Evolutionary conservation across 148 eudicot genomes (phyloP), one percentile per base, ranked within the genome.

Genomic region (Persicaria tinctoria): DNA sequence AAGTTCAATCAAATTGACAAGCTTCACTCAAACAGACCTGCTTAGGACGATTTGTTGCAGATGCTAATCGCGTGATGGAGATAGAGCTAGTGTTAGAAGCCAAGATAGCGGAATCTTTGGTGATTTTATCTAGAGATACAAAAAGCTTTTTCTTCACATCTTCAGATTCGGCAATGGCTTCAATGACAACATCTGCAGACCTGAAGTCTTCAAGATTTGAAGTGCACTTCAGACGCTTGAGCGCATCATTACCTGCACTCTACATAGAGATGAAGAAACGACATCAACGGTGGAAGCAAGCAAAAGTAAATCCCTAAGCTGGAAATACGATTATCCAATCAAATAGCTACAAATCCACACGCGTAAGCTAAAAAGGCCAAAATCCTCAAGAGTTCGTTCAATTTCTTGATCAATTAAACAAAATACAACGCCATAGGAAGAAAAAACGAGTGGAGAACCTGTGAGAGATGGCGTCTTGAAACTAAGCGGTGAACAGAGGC

Each of bases 1-100:
- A 32, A 32, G 41, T 32, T 32, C 41, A 32, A 32, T 32, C 70
- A 64, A 64, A n/a, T 23, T 38, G 9, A 4, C 23, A 7, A 64
- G 4, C 6, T 64, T 20, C 12, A 46, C 18, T 56, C 41, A 47
- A 8, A 23, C 80, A 23, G 71, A 90, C 98, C 96, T 93, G 90
- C 47, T 70, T 53, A 12, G 96, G 92, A 48, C 93, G 87, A 45
- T 75, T 86, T 48, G 98, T 90, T 46, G 80, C 86, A 78, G 96
- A 76, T 66, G 92, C 98, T 68, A 93, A 80, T 54, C 96, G 85
- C 46, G 98, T 87, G 51, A 93, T 91, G 60, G 98, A 90, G 75
- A 93, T 90, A 16, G 98, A 93, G 73, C 98, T 93, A 0, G 96
- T 93, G 80, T 93, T 93, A 38, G 98, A 93, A 56, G 98, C 97